Base-by-base conservation (phyloP, 164 flowering plant genomes). In the Aristolochia fimbriata region DNA sequence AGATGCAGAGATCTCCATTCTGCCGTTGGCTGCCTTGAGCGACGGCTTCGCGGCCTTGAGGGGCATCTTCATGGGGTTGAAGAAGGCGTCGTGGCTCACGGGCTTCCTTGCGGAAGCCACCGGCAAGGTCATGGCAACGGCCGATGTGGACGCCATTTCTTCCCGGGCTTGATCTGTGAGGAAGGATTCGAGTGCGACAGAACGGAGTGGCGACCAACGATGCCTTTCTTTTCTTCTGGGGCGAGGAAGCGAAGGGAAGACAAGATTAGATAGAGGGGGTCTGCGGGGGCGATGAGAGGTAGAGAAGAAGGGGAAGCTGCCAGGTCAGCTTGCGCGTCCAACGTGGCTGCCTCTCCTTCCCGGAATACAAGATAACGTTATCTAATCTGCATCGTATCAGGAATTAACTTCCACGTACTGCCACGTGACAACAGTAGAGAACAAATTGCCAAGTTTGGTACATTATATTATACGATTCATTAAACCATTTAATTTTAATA, bases 71-170 rank as follows among this genome's bases (percentile, higher is more conserved):
- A 78, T 27, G 9, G 83, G 81, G 71, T 68, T 86, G 74, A 84
- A 72, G 78, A 79, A 76, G 43, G 76, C 64, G 22, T 63, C 72
- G 0, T 80, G 64, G 64, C 62, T 58, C 15, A 62, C 12, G 11
- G 43, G 52, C 71, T 71, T 73, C 76, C 67, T 81, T 30, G 82
- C 63, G 3, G 63, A 70, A 21, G 86, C 60, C 41, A 77, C 31
- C 56, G 85, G 79, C 82, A 78, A 49, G 10, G 83, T 78, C 78
- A 81, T 74, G 41, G 82, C 64, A 55, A 83, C 70, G 3, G 83
- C 80, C 13, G 77, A 77, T 27, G 87, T 74, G 10, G 91, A 78
- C 47, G 93, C 85, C 96, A 86, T 85, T 51, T 1, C 14, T 31
- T 49, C 7, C 15, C 13, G 20, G 17, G 48, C 51, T n/a, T 11